Base-by-base conservation (phyloP, 306 rosid species). In the Pueraria montana region DNA sequence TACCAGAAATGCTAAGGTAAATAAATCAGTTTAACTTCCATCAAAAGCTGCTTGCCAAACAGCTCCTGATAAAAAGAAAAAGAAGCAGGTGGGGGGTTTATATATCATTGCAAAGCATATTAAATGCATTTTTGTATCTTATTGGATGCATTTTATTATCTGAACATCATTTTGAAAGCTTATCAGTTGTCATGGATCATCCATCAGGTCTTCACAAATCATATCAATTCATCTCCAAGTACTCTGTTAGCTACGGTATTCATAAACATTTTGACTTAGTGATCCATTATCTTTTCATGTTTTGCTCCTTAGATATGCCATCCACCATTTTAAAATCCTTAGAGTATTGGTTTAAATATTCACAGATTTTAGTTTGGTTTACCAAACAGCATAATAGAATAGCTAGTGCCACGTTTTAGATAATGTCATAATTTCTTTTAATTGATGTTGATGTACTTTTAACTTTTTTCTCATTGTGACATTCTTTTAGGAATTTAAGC, bases 401-500 rank as follows among this genome's bases (percentile, higher is more conserved):
- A 58, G 71, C 49, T 66, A 61, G 50, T 82, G 38, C 70, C 61
- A 64, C 38, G 66, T 48, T 55, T 9, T 49, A 74, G 82, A 78
- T 73, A 70, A 69, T 68, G 52, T 66, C 43, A 34, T n/a, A 6
- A 26, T 73, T 69, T 49, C 45, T 73, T 81, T 65, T 17, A 14
- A 1, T 36, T 6, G 3, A 46, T 46, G 40, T 78, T 58, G 24
- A 45, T 81, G 13, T 62, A 52, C 20, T 78, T 84, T 76, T 45
- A 82, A 52, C 30, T 63, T 45, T 45, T 77, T 70, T 74, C 24
- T 45, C 45, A 1, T 64, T 75, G 10, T 73, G 82, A 45, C 70
- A 43, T 86, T 87, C 76, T 67, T 61, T 45, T 80, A 95, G 98
- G 95, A 93, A 79, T 93, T 92, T 77, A 95, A 91, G 91, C 97